These are phyloP conservation scores for Incumbomyces delicatus DNA, from an alignment of 2,329 filamentous ascomycete genomes.

Conservation along the genomic window DNA sequence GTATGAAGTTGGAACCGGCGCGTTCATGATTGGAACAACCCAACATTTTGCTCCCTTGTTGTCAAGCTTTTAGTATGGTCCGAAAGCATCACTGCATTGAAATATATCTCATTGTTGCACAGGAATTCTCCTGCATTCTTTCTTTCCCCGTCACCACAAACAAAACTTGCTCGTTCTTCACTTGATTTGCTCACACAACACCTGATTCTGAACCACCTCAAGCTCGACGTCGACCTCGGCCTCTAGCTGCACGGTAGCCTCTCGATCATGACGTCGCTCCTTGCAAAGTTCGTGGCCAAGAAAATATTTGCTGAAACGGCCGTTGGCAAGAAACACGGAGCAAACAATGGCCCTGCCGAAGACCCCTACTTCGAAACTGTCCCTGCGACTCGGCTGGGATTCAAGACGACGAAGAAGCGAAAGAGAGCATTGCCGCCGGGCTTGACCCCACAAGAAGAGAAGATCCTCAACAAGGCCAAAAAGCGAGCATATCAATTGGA, in stretches of 20 bases:
- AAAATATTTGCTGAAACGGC: conserved; percentile 49
- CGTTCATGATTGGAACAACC: neutral
- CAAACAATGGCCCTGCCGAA: conserved; percentile 38
- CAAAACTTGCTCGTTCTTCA: neutral
- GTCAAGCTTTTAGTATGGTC: neutral
- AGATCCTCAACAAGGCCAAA: conserved; percentile 77
- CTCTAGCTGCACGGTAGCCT: neutral
- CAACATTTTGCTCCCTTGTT: neutral
- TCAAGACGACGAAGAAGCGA: conserved; percentile 68
- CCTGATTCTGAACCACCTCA: neutral
- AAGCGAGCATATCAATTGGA: conserved; percentile 77
- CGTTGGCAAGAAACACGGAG: conserved; percentile 42
- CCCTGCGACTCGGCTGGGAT: conserved; percentile 52
- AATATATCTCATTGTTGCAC: conserved; percentile 4
- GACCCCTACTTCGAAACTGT: conserved; percentile 86
- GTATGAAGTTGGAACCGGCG: conserved; percentile 1
- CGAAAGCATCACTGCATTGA: neutral
- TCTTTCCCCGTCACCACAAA: neutral
- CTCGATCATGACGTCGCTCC: conserved; percentile 42
- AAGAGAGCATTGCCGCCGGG: conserved; percentile 78
- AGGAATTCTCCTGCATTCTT: neutral
- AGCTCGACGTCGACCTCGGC: neutral
- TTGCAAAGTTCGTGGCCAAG: conserved; percentile 47
- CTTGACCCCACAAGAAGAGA: conserved; percentile 70
- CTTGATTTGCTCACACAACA: no score